Evolutionary conservation across 805 yeast species (phyloP).

Genomic region (Kodamaea kaohsiungensis): DNA sequence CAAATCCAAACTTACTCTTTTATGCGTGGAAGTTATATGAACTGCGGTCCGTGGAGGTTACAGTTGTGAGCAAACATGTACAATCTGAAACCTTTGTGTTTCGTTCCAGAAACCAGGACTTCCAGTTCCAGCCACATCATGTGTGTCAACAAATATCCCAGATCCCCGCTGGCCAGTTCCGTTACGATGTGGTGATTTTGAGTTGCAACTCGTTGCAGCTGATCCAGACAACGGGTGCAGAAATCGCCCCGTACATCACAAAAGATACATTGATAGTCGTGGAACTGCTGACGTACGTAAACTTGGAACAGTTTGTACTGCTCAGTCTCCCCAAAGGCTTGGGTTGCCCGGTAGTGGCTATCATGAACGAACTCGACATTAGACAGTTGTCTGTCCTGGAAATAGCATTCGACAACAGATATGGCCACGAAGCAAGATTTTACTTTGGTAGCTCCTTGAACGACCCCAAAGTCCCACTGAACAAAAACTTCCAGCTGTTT

Average conservation of each 20-base stretch:
- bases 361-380: conserved; percentile 64
- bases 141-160: conserved; percentile 14
- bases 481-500: conserved; percentile 20
- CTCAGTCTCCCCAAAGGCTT: conserved; percentile 38
- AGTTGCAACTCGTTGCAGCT: conserved; percentile 39
- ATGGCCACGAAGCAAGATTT: conserved; percentile 43
- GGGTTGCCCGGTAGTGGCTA: conserved; percentile 40
- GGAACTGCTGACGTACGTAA: conserved; percentile 72
- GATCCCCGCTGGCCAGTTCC: conserved; percentile 15
- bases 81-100: conserved; percentile 18
- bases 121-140: conserved; percentile 18
- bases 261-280: conserved; percentile 54
- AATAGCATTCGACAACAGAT: conserved; percentile 34
- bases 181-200: conserved; percentile 38
- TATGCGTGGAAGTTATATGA: conserved; percentile 59
- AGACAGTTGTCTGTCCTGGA: conserved; percentile 31
- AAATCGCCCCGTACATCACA: conserved; percentile 26
- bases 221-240: conserved; percentile 32
- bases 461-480: conserved; percentile 12
- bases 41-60: conserved; percentile 37
- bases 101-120: conserved; percentile 7
- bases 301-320: conserved; percentile 67
- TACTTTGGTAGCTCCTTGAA: conserved; percentile 38
- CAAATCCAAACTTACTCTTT: conserved; percentile 57
- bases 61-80: conserved; percentile 39